These are phyloP conservation scores for Jacaranda mimosifolia DNA, from an alignment of 257 asterid genomes.

Conservation along the genomic window DNA sequence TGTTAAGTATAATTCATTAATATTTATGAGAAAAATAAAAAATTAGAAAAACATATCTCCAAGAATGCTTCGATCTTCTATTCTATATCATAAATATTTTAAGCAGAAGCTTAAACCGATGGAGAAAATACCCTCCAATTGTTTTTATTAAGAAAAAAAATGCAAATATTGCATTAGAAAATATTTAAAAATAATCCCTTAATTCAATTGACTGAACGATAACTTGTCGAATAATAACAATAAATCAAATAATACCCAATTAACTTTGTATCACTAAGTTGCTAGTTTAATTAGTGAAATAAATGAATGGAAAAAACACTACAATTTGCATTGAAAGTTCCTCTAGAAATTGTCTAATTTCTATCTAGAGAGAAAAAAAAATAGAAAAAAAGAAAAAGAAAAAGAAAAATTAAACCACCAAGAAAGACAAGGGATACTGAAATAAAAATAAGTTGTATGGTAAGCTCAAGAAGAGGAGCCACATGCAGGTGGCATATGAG, in stretches of 20 bases:
- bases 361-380: constrained; percentile 34
- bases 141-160: too few relatives aligned
- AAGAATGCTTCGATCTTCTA: too few relatives aligned
- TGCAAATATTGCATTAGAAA: too few relatives aligned
- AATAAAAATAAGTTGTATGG: constrained; percentile 29
- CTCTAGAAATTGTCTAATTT: constrained; percentile 35
- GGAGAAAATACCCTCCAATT: too few relatives aligned
- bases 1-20: too few relatives aligned
- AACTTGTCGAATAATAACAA: not conserved
- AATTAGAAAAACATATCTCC: too few relatives aligned
- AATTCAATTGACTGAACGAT: too few relatives aligned
- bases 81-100: too few relatives aligned
- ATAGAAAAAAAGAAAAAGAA: not conserved
- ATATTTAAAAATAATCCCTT: too few relatives aligned
- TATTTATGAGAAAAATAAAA: too few relatives aligned
- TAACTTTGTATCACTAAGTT: not conserved
- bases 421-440: constrained; percentile 33
- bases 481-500: constrained; percentile 56
- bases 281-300: not conserved
- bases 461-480: constrained; percentile 34
- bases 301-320: not conserved
- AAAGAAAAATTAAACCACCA: constrained; percentile 6
- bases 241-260: not conserved
- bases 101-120: too few relatives aligned
- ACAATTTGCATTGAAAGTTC: not conserved